Conservation (phyloP, 352 stramenopile genomes). For the Globisporangium orthogonon region DNA sequence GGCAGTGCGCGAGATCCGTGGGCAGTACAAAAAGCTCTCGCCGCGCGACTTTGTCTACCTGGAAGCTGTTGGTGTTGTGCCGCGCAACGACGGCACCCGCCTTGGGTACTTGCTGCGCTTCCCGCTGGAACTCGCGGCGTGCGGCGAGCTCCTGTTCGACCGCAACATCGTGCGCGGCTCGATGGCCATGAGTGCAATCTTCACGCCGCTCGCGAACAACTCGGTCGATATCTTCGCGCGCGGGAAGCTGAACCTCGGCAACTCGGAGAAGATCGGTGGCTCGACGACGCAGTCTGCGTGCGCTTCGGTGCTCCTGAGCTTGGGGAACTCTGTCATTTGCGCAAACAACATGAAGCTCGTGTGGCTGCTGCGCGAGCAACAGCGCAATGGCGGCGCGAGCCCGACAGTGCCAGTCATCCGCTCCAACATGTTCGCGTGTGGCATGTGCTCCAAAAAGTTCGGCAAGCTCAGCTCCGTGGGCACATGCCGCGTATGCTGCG, state of each 20-base stretch:
- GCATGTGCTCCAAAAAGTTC: constrained; percentile 22
- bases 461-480: constrained; percentile 15
- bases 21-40: constrained; percentile 11
- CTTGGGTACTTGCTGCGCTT: constrained; percentile 13
- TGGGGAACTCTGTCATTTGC: constrained; percentile 13
- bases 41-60: constrained; percentile 24
- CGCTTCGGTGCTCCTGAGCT: constrained; percentile 12
- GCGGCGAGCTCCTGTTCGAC: neutral
- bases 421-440: constrained; percentile 12
- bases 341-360: constrained; percentile 30
- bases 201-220: constrained; percentile 8
- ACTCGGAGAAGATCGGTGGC: neutral
- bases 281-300: neutral
- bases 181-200: constrained; percentile 7
- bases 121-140: constrained; percentile 6
- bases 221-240: constrained; percentile 11
- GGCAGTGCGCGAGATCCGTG: constrained; percentile 15
- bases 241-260: neutral
- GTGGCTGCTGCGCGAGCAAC: constrained; percentile 13
- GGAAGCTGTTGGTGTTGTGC: constrained; percentile 4
- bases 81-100: constrained; percentile 2
- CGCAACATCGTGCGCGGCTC: constrained; percentile 1
- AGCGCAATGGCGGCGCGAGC: constrained; percentile 10
- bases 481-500: constrained; percentile 22
- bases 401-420: neutral